Conservation (phyloP, 805 yeast genomes). For the Tetrapisispora taiwanensis region DNA sequence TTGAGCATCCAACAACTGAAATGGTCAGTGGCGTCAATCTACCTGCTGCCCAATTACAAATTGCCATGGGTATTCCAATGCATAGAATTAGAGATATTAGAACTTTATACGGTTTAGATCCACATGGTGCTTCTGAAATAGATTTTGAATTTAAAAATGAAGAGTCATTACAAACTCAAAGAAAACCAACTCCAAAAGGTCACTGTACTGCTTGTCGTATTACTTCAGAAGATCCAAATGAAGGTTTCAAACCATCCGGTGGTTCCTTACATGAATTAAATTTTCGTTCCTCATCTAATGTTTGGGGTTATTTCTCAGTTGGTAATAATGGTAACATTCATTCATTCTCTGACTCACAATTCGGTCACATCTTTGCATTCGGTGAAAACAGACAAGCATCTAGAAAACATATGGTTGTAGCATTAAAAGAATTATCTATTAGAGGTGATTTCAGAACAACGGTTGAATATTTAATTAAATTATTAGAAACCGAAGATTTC, state of each 20-base stretch:
- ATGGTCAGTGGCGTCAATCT: slow-evolving; percentile 98
- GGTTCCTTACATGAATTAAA: slow-evolving; percentile 94
- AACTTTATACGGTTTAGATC: slow-evolving; percentile 88
- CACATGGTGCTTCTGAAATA: slow-evolving; percentile 79
- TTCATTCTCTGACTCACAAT: slow-evolving; percentile 96
- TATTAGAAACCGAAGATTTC: slow-evolving; percentile 92
- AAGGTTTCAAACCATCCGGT: slow-evolving; percentile 97
- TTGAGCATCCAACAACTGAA: slow-evolving; percentile 99
- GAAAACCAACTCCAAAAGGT: slow-evolving; percentile 93
- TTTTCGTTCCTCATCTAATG: slow-evolving; percentile 93
- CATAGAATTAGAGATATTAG: slow-evolving; percentile 91
- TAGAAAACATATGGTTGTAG: slow-evolving; percentile 98
- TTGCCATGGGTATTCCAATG: slow-evolving; percentile 99
- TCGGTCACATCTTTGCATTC: slow-evolving; percentile 97
- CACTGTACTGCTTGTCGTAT: slow-evolving; percentile 99
- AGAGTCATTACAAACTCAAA: slow-evolving; percentile 64
- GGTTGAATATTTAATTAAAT: slow-evolving; percentile 89
- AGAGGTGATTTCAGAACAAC: slow-evolving; percentile 99
- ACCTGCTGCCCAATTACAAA: slow-evolving; percentile 97
- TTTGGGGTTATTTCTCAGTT: slow-evolving; percentile 99
- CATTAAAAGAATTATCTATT: slow-evolving; percentile 88
- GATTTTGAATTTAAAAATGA: slow-evolving; percentile 81
- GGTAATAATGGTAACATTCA: slow-evolving; percentile 95
- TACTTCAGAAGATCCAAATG: slow-evolving; percentile 98
- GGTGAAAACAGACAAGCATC: slow-evolving; percentile 98